These are phyloP conservation scores for Xylaria sp. DNA, from an alignment of 2,329 filamentous ascomycete genomes.

Conservation along the genomic window DNA sequence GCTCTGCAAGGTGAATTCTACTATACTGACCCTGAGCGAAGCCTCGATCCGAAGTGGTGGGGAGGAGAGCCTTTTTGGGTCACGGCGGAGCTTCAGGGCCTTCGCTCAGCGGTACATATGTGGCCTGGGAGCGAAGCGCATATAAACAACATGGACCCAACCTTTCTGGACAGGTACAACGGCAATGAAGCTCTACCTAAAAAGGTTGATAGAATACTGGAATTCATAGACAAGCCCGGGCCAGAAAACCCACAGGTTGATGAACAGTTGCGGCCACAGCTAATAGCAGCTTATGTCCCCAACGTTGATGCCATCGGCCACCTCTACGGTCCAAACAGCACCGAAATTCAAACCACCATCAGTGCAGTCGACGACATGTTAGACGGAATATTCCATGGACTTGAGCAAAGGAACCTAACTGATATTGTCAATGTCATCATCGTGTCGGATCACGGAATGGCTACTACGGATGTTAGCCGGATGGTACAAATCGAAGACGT, in stretches of 20 bases:
- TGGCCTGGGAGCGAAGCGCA: constrained; percentile 97
- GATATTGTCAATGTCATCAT: constrained; percentile 91
- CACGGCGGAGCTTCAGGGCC: constrained; percentile 84
- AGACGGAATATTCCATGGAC: constrained; percentile 75
- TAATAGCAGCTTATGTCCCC: constrained; percentile 95
- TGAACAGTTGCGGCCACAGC: constrained; percentile 76
- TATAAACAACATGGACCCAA: constrained; percentile 77
- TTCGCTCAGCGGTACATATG: constrained; percentile 91
- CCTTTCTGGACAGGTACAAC: constrained; percentile 86
- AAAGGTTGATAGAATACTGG: constrained; percentile 83
- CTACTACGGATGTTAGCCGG: constrained; percentile 82
- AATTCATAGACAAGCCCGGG: constrained; percentile 86
- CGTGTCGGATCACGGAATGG: constrained; percentile 99
- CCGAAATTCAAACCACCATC: constrained; percentile 85
- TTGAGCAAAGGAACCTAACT: constrained; percentile 85
- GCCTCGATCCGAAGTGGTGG: constrained; percentile 93
- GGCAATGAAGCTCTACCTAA: constrained; percentile 75
- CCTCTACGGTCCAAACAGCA: constrained; percentile 91
- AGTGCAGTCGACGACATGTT: constrained; percentile 84
- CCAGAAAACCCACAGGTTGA: constrained; percentile 65
- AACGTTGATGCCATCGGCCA: constrained; percentile 91
- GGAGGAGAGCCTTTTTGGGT: constrained; percentile 93
- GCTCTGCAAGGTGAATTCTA: constrained; percentile 80
- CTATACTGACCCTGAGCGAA: constrained; percentile 80
- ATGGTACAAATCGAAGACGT: constrained; percentile 91